phyloP scores from a whole-genome alignment of 1,284 basidiomycete species.

The Ceratobasidium sp. region DNA sequence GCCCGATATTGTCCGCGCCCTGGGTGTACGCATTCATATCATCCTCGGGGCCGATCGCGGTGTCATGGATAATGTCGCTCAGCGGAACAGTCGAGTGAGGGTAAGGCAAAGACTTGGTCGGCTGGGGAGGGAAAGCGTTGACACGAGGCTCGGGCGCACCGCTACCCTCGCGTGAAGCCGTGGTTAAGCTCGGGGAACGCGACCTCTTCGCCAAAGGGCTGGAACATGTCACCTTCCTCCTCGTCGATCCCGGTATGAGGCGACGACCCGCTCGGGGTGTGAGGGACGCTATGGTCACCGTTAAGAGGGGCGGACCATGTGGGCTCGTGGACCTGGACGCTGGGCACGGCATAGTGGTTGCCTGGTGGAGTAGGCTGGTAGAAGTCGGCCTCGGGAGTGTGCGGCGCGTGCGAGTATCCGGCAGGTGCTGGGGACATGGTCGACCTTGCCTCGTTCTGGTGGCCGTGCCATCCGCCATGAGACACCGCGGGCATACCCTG shows the following conservation, averaged over 20 bases:
- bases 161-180: conserved; percentile 2
- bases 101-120: not conserved
- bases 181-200: conserved; percentile 23
- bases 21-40: conserved; percentile 28
- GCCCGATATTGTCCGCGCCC: conserved; percentile 18
- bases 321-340: conserved; percentile 4
- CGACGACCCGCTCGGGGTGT: conserved; percentile 29
- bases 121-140: conserved; percentile 2
- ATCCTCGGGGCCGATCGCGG: conserved; percentile 8
- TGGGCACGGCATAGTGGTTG: not conserved
- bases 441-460: not conserved
- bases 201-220: conserved; percentile 35
- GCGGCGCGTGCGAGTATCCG: conserved; percentile 15
- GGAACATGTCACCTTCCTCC: conserved; percentile 28
- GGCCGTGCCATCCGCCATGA: not conserved
- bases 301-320: conserved; percentile 5
- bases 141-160: not conserved
- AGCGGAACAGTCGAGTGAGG: conserved; percentile 1
- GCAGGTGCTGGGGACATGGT: not conserved
- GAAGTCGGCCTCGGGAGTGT: conserved; percentile 30
- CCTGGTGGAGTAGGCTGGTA: not conserved
- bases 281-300: conserved; percentile 2
- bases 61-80: not conserved
- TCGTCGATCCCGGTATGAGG: conserved; percentile 20
- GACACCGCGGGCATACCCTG: conserved; percentile 4